Conservation (phyloP, 1,284 basidiomycete species). For the Trichosporon sp. region DNA sequence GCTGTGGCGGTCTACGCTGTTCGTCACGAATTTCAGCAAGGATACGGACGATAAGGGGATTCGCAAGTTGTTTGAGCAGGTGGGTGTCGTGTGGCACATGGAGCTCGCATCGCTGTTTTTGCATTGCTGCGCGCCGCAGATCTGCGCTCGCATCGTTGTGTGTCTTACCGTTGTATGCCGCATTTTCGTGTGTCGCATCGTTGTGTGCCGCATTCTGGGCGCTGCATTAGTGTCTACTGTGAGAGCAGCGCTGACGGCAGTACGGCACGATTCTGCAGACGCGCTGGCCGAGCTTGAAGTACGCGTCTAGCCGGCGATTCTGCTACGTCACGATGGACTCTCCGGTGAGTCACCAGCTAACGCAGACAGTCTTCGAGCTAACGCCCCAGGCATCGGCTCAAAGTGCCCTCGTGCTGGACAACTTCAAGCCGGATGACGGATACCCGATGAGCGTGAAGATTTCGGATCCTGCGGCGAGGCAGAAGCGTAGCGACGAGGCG, state of each 20-base stretch:
- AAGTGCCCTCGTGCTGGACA: constrained; percentile 70
- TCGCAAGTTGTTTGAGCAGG: constrained; percentile 70
- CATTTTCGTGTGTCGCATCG: no score
- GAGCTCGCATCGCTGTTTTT: no score
- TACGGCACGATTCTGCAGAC: constrained; percentile 89
- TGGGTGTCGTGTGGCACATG: constrained; percentile 42
- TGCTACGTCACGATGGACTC: constrained; percentile 89
- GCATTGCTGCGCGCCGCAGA: no score
- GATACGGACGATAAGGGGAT: constrained; percentile 72
- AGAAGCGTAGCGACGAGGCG: constrained; percentile 77
- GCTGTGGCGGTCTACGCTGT: constrained; percentile 90
- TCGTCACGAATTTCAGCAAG: constrained; percentile 93
- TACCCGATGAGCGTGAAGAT: constrained; percentile 71
- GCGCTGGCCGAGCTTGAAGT: constrained; percentile 97
- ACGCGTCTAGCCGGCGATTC: constrained; percentile 81
- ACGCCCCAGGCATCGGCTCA: constrained; percentile 62
- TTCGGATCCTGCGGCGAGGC: constrained; percentile 83
- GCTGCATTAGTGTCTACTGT: no score
- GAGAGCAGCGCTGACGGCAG: constrained; percentile 53
- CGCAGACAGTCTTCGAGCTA: neutral
- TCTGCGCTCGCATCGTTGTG: no score
- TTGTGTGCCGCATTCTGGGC: no score
- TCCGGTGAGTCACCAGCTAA: constrained; percentile 56
- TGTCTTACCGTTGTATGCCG: no score
- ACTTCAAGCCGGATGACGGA: constrained; percentile 60